Evolutionary conservation across 495 filamentous ascomycete genomes (phyloP), one percentile per base, ranked within the genome.

Genomic region (Trichoderma reesei): DNA sequence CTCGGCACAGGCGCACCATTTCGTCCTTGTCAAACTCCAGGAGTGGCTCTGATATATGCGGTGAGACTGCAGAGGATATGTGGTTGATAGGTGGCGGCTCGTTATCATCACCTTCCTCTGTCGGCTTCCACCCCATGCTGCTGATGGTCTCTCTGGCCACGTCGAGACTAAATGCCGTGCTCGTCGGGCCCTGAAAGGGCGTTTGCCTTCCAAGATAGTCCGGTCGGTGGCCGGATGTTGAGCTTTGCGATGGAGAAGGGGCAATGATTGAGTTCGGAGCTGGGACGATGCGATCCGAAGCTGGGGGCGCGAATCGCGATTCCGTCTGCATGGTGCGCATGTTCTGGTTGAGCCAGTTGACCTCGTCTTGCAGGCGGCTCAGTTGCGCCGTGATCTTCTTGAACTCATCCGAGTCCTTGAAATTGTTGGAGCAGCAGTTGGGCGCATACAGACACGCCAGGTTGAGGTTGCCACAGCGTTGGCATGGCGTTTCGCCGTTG

Each of bases 361-460:
- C 90, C 74, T 95, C 89, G 41, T 91, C 86, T 72, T 96, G 91
- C n/a, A 96, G 80, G 4, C 81, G 79, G 14, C 75, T 77, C 51
- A 96, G 85, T 66, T 92, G 86, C 44, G 81, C 82, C 64, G 83
- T 80, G 88, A 96, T 89, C 38, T 86, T 82, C 67, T 84, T 86
- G 77, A 88, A 96, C 69, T 96, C 92, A 76, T 91, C 87, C 60
- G 90, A 91, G 66, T 96, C 91, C 72, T 90, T 92, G 80, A 96
- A 90, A 69, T 82, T 87, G 72, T 73, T 80, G 63, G 81, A 68
- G 74, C 91, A 95, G 80, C 92, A 96, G 72, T 96, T 96, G 4
- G 92, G 90, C 36, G 92, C 86, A 82, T 96, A 96, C 66, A 93
- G 80, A 71, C 91, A 95, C 67, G 87, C 84, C 56, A 94, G 82